Base-by-base conservation (phyloP, 2,329 filamentous ascomycete species). In the Fonsecaea erecta region DNA sequence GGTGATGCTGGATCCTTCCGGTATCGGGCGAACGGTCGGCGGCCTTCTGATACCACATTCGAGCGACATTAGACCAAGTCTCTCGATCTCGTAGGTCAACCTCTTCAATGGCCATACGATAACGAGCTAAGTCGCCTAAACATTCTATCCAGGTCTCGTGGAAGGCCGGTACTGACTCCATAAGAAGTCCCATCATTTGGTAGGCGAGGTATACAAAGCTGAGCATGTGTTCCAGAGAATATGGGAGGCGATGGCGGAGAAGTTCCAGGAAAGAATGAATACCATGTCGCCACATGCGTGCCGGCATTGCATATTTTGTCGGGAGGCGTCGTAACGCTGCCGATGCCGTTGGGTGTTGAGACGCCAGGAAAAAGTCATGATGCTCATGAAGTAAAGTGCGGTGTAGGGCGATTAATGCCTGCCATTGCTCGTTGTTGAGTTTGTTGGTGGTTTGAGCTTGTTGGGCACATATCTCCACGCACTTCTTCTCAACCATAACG, bases 111-210 rank as follows among this genome's bases (percentile, higher is more conserved):
- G 93, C 92, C 93, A 97, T 97, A 2, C 89, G 83, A 72, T 96
- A 97, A 21, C 93, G 83, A 0, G 89, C 90, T 0, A 98, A 78
- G 73, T 98, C 93, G 0, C 94, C 94, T 0, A 98, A 79, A 60
- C 93, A 97, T 70, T 97, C 94, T 8, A 96, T 91, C 94, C 94
- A 98, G 0, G 91, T 97, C 63, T 95, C 90, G 59, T 90, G 86
- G 70, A 96, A 97, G 0, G 85, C 83, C 0, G 90, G 88, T 0
- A 97, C 91, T 0, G 91, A 96, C 72, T 98, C 94, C 65, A 93
- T 90, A 0, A 97, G 77, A 0, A 97, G 77, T 0, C 91, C 90
- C 85, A 97, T 92, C 87, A 96, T 96, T 1, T 90, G 90, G 69
- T 97, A 98, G 0, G 93, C 90, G 16, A 94, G 77, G 68, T 96